Conservation (phyloP, 2,329 filamentous ascomycete genomes). For the Paecilomyces fulvus region DNA sequence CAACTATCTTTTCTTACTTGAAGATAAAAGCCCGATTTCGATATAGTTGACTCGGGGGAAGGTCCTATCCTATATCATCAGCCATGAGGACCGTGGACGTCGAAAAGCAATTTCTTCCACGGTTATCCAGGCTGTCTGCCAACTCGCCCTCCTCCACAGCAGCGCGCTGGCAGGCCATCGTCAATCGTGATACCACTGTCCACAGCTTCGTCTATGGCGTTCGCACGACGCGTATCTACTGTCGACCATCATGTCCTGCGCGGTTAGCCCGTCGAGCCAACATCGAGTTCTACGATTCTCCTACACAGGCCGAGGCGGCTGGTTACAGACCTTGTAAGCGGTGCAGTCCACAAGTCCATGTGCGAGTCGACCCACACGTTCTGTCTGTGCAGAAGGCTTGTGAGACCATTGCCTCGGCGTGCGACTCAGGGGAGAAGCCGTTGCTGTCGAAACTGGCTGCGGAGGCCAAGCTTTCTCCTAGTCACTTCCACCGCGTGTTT, state of each 20-base stretch:
- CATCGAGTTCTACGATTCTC: slow-evolving; percentile 45
- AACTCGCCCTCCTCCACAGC: slow-evolving; percentile 6
- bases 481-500: slow-evolving; percentile 49
- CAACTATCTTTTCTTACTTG: neutral
- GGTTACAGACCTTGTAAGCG: slow-evolving; percentile 51
- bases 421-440: slow-evolving; percentile 20
- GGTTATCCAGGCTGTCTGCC: neutral
- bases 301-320: slow-evolving; percentile 38
- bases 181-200: slow-evolving; percentile 35
- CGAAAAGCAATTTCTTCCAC: neutral
- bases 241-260: slow-evolving; percentile 47
- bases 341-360: slow-evolving; percentile 40
- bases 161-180: slow-evolving; percentile 37
- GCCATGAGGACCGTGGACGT: neutral
- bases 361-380: slow-evolving; percentile 22
- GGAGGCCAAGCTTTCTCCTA: slow-evolving; percentile 40
- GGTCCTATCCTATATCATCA: neutral
- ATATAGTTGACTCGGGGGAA: neutral
- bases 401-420: slow-evolving; percentile 19
- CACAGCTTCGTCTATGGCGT: slow-evolving; percentile 49
- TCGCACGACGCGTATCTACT: slow-evolving; percentile 49
- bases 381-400: slow-evolving; percentile 23
- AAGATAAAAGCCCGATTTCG: neutral
- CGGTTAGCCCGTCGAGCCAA: slow-evolving; percentile 52
- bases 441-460: slow-evolving; percentile 39